Evolutionary conservation across 2,329 filamentous ascomycete genomes (phyloP), one percentile per base, ranked within the genome.

Genomic region (Penicillium glabrum): DNA sequence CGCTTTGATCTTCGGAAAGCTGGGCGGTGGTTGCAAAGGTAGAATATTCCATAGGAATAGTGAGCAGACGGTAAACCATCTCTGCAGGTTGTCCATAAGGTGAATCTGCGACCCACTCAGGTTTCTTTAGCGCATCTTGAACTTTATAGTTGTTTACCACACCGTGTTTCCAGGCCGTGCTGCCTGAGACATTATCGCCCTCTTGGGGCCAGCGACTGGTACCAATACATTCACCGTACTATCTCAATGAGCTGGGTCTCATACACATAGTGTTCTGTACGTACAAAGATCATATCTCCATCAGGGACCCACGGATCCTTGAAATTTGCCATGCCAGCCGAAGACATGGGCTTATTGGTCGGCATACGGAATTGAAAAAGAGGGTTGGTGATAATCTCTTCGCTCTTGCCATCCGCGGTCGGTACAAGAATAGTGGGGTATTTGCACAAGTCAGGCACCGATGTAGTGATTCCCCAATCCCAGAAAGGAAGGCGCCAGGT

Each of bases 401-500:
- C 56, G 35, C 77, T 76, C 19, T 61, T 64, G 1, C 76, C 56
- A 31, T 59, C 74, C 53, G 73, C 73, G 39, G 68, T 73, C 9
- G 70, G 65, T 33, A 83, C 73, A 1, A 65, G 74, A 52, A 71
- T 56, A 4, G 51, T 61, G 19, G 64, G 62, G 9, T 61, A 56
- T 29, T 62, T 65, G 66, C 24, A 64, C 59, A 44, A 72, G 68
- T 24, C 78, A 54, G 62, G 69, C 10, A 66, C 56, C 21, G 51
- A 53, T 4, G 54, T 35, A 14, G 48, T 56, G 13, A 55, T 21
- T 5, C 77, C 76, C 76, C 77, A 80, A 62, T 82, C 79, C 79
- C 79, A 81, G 64, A 78, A 82, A 4, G 79, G 79, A n/a, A 80
- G 70, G n/a, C 79, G 76, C 48, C 81, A 72, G 21, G 62, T 69